Evolutionary conservation across 2,329 filamentous ascomycete species (phyloP), one percentile per base, ranked within the genome.

Genomic region (Septoria petroselini): DNA sequence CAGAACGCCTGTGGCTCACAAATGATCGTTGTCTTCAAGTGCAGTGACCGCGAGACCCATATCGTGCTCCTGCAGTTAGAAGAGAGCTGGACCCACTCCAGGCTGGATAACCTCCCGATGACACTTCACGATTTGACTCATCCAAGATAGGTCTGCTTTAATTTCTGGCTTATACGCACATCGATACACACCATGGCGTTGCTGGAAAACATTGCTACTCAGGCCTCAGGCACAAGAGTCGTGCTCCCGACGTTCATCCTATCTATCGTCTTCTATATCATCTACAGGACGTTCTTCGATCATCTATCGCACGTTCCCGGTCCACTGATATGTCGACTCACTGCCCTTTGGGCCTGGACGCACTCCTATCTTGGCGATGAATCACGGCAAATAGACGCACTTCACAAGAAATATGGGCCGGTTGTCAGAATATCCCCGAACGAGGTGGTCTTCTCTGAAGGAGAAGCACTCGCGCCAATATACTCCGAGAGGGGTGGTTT

Each of bases 361-460:
- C 62, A 66, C 45, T 61, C 62, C 14, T 68, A 64, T 49, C 39
- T 60, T 30, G 66, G 65, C 19, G 54, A 62, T 42, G 58, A 61
- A 47, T 57, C 46, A 34, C 62, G 48, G 9, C 50, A 48, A n/a
- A 64, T 65, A 40, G 43, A 57, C 11, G 12, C 21, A 14, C 48
- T 61, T 50, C 87, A 91, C 70, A 76, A 81, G 69, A 80, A 79
- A 58, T 73, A 84, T 17, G 87, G 87, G 1, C 81, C 81, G 1
- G 68, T 91, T 0, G 80, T 91, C 17, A 78, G 86, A 17, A 84
- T 91, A 58, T 82, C 85, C 57, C 86, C 87, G 0, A 81, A 86
- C 58, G 86, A 91, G 59, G 74, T 69, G 19, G 49, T 72, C 46
- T 70, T 77, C 42, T 61, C 71, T 6, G 72, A 75, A 41, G 71